phyloP scores from a whole-genome alignment of 352 stramenopile genomes.

The Pythium rhizo-oryzae region DNA sequence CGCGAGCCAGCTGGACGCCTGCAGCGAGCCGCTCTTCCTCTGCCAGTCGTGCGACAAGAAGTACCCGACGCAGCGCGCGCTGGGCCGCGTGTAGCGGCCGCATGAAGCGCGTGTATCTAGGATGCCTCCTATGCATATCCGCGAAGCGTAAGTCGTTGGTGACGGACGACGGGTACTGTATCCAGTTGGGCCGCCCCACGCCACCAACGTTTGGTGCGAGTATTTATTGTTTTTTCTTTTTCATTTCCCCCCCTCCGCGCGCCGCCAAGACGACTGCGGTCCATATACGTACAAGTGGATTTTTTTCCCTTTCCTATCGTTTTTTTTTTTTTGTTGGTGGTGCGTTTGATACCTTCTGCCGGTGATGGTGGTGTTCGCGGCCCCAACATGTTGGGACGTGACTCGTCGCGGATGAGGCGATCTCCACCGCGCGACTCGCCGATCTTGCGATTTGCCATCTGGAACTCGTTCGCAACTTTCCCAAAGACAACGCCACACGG shows the following conservation, averaged over 20 bases:
- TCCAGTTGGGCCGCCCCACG: not conserved
- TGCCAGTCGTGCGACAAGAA: conserved; percentile 76
- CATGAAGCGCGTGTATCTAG: not conserved
- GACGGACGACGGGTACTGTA: not conserved
- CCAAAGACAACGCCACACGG: too few species aligned
- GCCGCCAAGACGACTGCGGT: not conserved
- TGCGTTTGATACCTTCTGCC: too few species aligned
- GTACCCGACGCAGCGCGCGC: conserved; percentile 76
- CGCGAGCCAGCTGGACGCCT: conserved; percentile 40
- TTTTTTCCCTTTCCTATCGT: not conserved
- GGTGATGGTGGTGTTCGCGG: too few species aligned
- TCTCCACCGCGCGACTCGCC: not conserved
- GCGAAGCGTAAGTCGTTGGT: not conserved
- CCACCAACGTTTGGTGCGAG: not conserved
- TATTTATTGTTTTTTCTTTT: conserved; percentile 18
- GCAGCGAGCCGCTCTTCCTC: conserved; percentile 64
- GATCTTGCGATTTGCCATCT: conserved; percentile 10
- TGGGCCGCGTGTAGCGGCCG: conserved; percentile 45
- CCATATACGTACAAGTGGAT: not conserved
- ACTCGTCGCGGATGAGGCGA: too few species aligned
- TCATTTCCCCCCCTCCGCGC: not conserved
- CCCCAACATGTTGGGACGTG: not conserved
- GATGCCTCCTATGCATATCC: not conserved
- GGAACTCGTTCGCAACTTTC: not conserved
- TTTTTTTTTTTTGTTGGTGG: not conserved